Percentiles rank a stretch among this genome's conserved stretches.
These are phyloP conservation scores for Termitomyces sp. DNA, from an alignment of 768 basidiomycete genomes.

Conservation along the genomic window DNA sequence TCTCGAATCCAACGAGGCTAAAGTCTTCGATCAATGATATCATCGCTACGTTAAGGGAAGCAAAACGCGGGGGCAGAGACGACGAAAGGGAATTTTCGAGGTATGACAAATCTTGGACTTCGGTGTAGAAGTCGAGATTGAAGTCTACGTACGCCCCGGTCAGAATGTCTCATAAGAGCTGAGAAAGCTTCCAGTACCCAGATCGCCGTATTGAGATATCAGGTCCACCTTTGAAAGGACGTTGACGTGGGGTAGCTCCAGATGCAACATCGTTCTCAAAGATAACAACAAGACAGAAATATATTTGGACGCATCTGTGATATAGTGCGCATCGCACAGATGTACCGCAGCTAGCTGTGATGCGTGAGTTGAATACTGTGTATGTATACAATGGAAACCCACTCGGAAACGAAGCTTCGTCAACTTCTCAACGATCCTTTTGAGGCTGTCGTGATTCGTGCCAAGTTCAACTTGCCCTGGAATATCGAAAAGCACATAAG, in stretches of 20 bases:
- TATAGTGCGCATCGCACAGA: constrained; percentile 95
- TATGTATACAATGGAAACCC: constrained; percentile 26
- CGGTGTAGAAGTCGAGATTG: constrained; percentile 96
- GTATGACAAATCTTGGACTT: constrained; percentile 93
- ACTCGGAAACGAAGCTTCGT: constrained; percentile 82
- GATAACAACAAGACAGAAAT: constrained; percentile 89
- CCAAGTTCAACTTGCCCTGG: constrained; percentile 97
- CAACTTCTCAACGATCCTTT: constrained; percentile 69
- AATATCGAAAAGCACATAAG: constrained; percentile 91
- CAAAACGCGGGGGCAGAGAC: constrained; percentile 59
- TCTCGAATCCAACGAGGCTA: constrained; percentile 90
- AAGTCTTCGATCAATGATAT: constrained; percentile 94
- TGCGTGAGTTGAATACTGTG: not conserved
- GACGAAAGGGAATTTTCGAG: constrained; percentile 71
- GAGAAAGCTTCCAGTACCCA: constrained; percentile 51
- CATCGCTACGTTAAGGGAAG: constrained; percentile 83
- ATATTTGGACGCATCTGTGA: constrained; percentile 95
- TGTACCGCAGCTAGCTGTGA: constrained; percentile 87
- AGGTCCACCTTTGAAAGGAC: constrained; percentile 95
- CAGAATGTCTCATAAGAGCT: constrained; percentile 3
- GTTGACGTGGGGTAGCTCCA: constrained; percentile 97
- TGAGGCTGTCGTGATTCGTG: constrained; percentile 91
- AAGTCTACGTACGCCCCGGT: constrained; percentile 69
- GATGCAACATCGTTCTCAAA: constrained; percentile 94
- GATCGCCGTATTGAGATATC: constrained; percentile 84